phyloP scores from a whole-genome alignment of 2,329 filamentous ascomycete genomes.

The Sclerotinia trifoliorum region DNA sequence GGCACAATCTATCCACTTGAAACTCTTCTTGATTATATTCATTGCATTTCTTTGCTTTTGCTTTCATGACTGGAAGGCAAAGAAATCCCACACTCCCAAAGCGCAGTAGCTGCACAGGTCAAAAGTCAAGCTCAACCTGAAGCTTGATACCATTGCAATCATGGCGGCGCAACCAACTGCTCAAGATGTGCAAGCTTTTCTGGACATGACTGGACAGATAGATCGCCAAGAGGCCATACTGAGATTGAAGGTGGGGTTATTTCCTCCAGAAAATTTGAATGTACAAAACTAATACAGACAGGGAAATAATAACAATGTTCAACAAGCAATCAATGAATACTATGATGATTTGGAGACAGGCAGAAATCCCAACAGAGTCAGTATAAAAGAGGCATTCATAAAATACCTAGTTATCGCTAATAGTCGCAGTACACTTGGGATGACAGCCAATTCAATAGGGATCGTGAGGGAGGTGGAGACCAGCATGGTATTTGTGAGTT shows the following conservation, averaged over 20 bases:
- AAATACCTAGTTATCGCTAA: not conserved
- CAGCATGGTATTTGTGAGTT: constrained; percentile 48
- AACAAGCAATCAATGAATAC: constrained; percentile 52
- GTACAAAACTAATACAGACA: constrained; percentile 33
- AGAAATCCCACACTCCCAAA: not conserved
- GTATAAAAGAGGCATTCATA: not conserved
- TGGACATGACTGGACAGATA: constrained; percentile 20
- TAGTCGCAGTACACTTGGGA: constrained; percentile 51
- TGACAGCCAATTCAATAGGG: constrained; percentile 52
- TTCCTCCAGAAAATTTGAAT: not conserved
- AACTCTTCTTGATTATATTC: not conserved
- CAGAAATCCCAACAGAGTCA: constrained; percentile 41
- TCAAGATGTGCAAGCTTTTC: constrained; percentile 20
- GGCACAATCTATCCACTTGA: not conserved
- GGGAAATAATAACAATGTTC: constrained; percentile 48
- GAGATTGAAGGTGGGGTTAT: constrained; percentile 16
- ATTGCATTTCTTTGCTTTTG: not conserved
- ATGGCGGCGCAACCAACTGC: constrained; percentile 21
- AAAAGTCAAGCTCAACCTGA: not conserved
- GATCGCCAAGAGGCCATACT: constrained; percentile 19
- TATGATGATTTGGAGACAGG: constrained; percentile 47
- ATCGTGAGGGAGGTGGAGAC: constrained; percentile 49
- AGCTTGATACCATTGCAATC: not conserved
- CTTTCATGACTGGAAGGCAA: constrained; percentile 5
- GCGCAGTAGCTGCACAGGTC: constrained; percentile 1